These are phyloP conservation scores for Heimioporus retisporus DNA, from an alignment of 1,284 basidiomycete genomes.

Conservation along the genomic window DNA sequence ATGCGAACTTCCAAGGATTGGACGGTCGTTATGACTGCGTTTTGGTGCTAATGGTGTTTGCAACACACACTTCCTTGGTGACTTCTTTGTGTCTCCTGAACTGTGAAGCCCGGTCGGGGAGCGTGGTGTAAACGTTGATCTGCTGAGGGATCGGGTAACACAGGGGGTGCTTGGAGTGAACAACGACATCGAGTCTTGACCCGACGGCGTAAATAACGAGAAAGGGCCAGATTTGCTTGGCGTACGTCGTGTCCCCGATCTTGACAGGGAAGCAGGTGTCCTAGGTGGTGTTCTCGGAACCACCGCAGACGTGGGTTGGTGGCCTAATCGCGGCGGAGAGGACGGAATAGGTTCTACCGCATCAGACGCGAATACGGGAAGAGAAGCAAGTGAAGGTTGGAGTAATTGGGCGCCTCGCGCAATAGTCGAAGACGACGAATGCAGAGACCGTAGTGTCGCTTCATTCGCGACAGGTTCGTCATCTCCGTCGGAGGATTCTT, in stretches of 20 bases:
- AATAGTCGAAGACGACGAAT: constrained; percentile 1
- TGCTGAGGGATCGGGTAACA: constrained; percentile 17
- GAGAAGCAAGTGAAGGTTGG: constrained; percentile 9
- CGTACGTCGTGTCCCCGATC: constrained; percentile 18
- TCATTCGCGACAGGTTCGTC: constrained; percentile 8
- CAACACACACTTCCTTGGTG: constrained; percentile 19
- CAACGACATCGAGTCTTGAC: constrained; percentile 21
- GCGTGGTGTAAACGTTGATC: constrained; percentile 25
- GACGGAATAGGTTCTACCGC: constrained; percentile 35
- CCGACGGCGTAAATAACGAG: constrained; percentile 40
- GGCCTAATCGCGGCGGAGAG: constrained; percentile 24
- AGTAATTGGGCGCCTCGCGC: neutral
- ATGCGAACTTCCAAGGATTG: constrained; percentile 21
- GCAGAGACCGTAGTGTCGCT: neutral
- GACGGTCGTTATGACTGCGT: constrained; percentile 13
- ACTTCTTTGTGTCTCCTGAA: constrained; percentile 12
- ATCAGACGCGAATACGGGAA: constrained; percentile 43
- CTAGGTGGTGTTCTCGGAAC: constrained; percentile 46
- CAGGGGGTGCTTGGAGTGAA: constrained; percentile 41
- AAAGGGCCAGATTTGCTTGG: constrained; percentile 31
- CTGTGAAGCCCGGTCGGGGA: constrained; percentile 27
- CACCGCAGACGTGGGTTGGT: constrained; percentile 1
- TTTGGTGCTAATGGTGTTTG: constrained; percentile 26
- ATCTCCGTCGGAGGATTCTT: constrained; percentile 38
- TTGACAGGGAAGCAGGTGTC: constrained; percentile 21